Evolutionary conservation across 306 rosid species (phyloP), one percentile per base, ranked within the genome.

Genomic region (Morella rubra): DNA sequence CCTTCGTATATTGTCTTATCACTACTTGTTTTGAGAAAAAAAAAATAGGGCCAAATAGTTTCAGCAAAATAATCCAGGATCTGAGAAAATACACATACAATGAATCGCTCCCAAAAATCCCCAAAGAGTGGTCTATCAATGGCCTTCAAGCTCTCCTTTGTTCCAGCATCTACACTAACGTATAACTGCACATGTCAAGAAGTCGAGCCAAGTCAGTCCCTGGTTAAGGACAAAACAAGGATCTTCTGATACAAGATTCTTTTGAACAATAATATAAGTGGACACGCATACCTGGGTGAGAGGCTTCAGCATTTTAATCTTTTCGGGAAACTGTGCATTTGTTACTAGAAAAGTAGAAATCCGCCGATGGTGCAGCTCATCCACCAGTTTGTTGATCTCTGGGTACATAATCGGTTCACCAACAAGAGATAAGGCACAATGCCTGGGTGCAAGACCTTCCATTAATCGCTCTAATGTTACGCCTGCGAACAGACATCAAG

Each of bases 321-420:
- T 92, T 44, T 95, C 99, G 0, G 99, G 99, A 86, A 95, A 95
- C 80, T 92, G 99, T 69, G 99, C 99, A 86, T 95, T 95, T 74
- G 99, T 95, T 42, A 95, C 97, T 44, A 95, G 87, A 83, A 95
- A 95, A 69, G 99, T 95, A 66, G 99, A 95, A 77, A 95, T 92
- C 64, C 88, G 85, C 76, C 97, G 84, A 44, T 40, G 86, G 72
- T 95, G 97, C 79, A 95, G 87, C 85, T 92, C 99, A 83, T 90
- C 97, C 69, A 95, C 88, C 20, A 95, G 97, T 69, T 88, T 24
- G 77, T 95, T 92, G 68, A 95, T 95, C 90, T 92, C 97, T 14
- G 99, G 99, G 79, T 95, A 95, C 97, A 95, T 95, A 47, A 95
- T 95, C 22, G 97, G 99, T 82, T 95, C 99, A 54, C 99, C 99